A percentile compares a stretch with the other conserved stretches of the same genome.
Conservation (phyloP, 1,284 basidiomycete genomes). For the Ustilago crameri region DNA sequence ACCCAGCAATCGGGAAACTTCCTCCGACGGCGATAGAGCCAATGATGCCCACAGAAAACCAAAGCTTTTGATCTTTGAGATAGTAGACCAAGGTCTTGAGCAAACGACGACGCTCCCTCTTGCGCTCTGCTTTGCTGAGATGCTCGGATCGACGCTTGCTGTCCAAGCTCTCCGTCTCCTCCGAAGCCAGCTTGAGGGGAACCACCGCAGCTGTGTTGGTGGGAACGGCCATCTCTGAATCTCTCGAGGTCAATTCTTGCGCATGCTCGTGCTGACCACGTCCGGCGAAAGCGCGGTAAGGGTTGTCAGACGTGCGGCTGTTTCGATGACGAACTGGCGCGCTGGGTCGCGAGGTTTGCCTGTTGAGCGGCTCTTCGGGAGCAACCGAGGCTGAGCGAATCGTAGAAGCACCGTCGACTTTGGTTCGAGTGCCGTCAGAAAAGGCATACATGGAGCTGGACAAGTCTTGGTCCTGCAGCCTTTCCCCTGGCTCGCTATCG, state of each 20-base stretch:
- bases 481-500: slow-evolving; percentile 6
- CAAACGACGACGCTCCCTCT: slow-evolving; percentile 33
- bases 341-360: slow-evolving; percentile 7
- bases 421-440: slow-evolving; percentile 36
- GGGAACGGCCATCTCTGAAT: slow-evolving; percentile 18
- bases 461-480: slow-evolving; percentile 4
- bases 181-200: neutral
- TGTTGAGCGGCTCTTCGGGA: slow-evolving; percentile 21
- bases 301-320: slow-evolving; percentile 32
- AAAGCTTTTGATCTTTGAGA: slow-evolving; percentile 41
- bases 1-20: slow-evolving; percentile 68
- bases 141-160: slow-evolving; percentile 6
- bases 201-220: slow-evolving; percentile 16
- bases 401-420: slow-evolving; percentile 31
- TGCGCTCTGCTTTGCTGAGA: slow-evolving; percentile 20
- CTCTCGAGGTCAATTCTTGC: slow-evolving; percentile 16
- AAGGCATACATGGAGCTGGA: slow-evolving; percentile 12
- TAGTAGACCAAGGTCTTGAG: slow-evolving; percentile 37
- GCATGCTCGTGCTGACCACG: slow-evolving; percentile 42
- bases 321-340: slow-evolving; percentile 25
- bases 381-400: slow-evolving; percentile 26
- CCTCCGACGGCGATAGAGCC: slow-evolving; percentile 60
- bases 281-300: slow-evolving; percentile 23
- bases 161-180: slow-evolving; percentile 9
- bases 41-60: slow-evolving; percentile 45